A percentile compares a stretch with the other conserved stretches of the same genome.
Conservation (phyloP, 257 asterid species). For the Galeopsis tetrahit region DNA sequence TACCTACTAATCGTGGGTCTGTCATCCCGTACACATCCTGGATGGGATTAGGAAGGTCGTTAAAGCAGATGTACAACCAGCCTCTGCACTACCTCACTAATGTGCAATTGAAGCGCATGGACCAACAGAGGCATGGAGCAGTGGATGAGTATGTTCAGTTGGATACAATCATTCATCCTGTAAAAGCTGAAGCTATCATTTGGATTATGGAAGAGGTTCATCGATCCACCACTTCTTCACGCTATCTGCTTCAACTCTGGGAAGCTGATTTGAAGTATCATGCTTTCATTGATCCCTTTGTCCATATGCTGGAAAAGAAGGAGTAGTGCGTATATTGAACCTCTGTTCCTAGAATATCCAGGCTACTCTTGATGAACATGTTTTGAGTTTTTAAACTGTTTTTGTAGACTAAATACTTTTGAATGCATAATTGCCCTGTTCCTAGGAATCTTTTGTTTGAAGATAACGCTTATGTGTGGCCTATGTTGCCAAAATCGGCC, state of each 20-base stretch:
- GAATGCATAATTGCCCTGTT: not conserved
- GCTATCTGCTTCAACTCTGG: conserved; percentile 61
- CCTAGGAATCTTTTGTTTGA: too few relatives aligned
- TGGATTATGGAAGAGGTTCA: conserved; percentile 78
- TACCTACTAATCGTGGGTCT: conserved; percentile 57
- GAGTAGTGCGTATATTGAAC: not conserved
- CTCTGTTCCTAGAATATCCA: not conserved
- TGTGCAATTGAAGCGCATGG: conserved; percentile 54
- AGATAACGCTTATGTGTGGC: too few relatives aligned
- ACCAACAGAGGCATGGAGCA: conserved; percentile 51
- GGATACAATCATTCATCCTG: conserved; percentile 58
- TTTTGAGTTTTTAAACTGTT: not conserved
- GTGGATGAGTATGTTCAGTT: conserved; percentile 48
- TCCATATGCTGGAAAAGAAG: conserved; percentile 36
- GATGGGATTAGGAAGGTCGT: conserved; percentile 66
- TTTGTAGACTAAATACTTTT: not conserved
- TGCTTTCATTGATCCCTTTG: conserved; percentile 49
- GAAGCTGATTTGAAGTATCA: conserved; percentile 49
- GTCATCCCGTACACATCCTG: conserved; percentile 70
- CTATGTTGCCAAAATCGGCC: too few relatives aligned
- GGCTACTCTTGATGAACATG: not conserved
- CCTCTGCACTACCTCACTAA: conserved; percentile 89
- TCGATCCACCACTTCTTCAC: conserved; percentile 55
- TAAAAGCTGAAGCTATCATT: conserved; percentile 67
- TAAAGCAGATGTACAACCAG: conserved; percentile 62